Percentiles rank a stretch among this genome's conserved stretches.
These are phyloP conservation scores for Mortierella antarctica DNA, from an alignment of 192 early-diverging fungal genomes.

Conservation along the genomic window DNA sequence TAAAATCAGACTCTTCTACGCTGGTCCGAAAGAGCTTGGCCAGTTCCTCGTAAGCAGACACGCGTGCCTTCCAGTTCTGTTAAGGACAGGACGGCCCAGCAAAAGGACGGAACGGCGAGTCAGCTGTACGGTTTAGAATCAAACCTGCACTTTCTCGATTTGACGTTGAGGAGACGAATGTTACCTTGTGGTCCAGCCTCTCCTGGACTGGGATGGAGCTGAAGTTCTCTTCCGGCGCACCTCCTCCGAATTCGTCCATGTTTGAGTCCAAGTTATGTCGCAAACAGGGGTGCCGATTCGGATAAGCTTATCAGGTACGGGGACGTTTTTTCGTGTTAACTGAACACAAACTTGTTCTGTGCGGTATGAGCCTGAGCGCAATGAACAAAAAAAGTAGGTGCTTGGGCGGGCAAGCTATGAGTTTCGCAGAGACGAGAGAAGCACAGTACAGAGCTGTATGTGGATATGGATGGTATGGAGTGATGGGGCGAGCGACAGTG, in stretches of 20 bases:
- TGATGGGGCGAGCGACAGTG: too few species aligned
- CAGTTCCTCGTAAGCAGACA: constrained; percentile 85
- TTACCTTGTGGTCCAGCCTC: constrained; percentile 86
- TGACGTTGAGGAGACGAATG: not conserved
- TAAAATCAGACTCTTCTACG: constrained; percentile 75
- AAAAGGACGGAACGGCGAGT: not conserved
- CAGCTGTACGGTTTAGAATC: not conserved
- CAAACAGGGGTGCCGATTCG: too few species aligned
- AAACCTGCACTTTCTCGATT: not conserved
- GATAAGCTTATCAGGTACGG: too few species aligned
- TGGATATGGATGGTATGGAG: too few species aligned
- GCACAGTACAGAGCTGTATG: too few species aligned
- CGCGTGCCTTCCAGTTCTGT: constrained; percentile 94
- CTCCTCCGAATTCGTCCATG: constrained; percentile 46
- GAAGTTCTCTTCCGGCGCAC: constrained; percentile 80
- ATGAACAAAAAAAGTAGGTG: too few species aligned
- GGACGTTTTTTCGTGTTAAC: too few species aligned
- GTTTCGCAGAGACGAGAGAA: too few species aligned
- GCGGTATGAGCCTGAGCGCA: too few species aligned
- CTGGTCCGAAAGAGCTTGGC: constrained; percentile 74
- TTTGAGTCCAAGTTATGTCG: too few species aligned
- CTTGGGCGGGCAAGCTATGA: too few species aligned
- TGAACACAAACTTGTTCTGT: too few species aligned
- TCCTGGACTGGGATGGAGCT: constrained; percentile 79
- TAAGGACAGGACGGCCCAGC: not conserved